Base-by-base conservation (phyloP, 495 filamentous ascomycete genomes). In the Xylaria bambusicola region DNA sequence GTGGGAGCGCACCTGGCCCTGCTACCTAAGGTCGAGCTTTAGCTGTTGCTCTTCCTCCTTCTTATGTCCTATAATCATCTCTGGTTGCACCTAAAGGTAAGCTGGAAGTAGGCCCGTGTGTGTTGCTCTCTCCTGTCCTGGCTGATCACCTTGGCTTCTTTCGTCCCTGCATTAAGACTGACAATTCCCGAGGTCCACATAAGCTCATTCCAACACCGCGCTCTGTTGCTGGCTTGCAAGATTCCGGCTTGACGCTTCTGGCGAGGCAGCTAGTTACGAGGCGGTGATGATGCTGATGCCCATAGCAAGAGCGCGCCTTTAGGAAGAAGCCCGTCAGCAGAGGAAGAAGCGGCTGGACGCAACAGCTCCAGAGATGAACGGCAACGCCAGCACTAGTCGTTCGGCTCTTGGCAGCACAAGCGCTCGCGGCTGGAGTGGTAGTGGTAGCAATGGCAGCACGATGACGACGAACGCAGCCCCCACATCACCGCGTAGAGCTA, bases 311-410 rank as follows among this genome's bases (percentile, higher is more conserved):
- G 57, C 56, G 47, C 56, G 56, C 40, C 49, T 60, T 20, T 60
- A 60, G 57, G 38, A 53, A 53, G 57, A 60, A 53, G 49, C 57
- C 23, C 57, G 57, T 26, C 46, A 46, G 27, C 27, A 56, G 53
- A 58, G 35, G 49, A 38, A 35, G 49, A 45, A 35, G 35, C 41
- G 20, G 13, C 15, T 48, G 20, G 27, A 21, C 6, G 21, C 17
- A 18, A 38, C 6, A 47, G 41, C 21, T 17, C 12, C 18, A 35
- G 41, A 35, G 8, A 56, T 47, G 53, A 31, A n/a, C 42, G 8
- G 12, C 31, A 44, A 56, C 53, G 29, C 41, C 41, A 47, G 29
- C 0, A 17, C 21, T 35, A 6, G n/a, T 13, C 24, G 13, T 8
- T 9, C 3, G 9, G 26, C 52, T 20, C 10, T 31, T 38, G 18